phyloP scores from a whole-genome alignment of 306 rosid species.

The Lathyrus sativus region DNA sequence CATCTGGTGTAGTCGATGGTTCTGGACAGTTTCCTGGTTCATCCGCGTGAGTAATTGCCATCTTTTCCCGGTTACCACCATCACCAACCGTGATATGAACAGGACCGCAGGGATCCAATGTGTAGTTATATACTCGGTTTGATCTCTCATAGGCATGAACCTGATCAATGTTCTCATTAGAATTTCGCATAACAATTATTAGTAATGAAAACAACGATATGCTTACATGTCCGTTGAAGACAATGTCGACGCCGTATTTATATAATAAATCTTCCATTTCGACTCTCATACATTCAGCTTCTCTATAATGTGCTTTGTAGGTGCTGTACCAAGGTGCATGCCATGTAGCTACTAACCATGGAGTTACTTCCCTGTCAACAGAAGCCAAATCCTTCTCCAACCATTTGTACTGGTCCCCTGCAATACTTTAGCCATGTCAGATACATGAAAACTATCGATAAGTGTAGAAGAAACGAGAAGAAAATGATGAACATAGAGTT shows the following conservation, averaged over 20 bases:
- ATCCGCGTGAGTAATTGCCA: conserved; percentile 77
- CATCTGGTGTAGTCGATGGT: conserved; percentile 60
- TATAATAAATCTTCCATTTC: conserved; percentile 82
- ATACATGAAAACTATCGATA: background rate
- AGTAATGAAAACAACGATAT: conserved; percentile 17
- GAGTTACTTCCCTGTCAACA: conserved; percentile 76
- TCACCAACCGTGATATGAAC: conserved; percentile 75
- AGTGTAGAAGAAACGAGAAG: background rate
- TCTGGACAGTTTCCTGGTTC: conserved; percentile 90
- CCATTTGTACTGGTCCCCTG: conserved; percentile 88
- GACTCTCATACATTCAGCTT: conserved; percentile 90
- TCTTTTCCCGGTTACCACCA: conserved; percentile 87
- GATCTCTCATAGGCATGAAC: conserved; percentile 95
- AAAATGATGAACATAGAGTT: conserved; percentile 22
- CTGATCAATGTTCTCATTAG: conserved; percentile 47
- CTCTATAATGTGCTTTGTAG: conserved; percentile 80
- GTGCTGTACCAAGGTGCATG: conserved; percentile 96
- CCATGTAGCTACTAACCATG: conserved; percentile 93
- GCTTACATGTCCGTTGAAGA: conserved; percentile 91
- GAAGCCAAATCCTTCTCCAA: conserved; percentile 73
- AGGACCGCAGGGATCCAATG: conserved; percentile 85
- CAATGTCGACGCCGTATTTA: conserved; percentile 66
- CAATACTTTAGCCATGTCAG: background rate
- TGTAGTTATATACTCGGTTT: conserved; percentile 86
- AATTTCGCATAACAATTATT: background rate